These are phyloP conservation scores for Fallopia convolvulus DNA, from an alignment of 148 eudicot genomes.

Conservation along the genomic window DNA sequence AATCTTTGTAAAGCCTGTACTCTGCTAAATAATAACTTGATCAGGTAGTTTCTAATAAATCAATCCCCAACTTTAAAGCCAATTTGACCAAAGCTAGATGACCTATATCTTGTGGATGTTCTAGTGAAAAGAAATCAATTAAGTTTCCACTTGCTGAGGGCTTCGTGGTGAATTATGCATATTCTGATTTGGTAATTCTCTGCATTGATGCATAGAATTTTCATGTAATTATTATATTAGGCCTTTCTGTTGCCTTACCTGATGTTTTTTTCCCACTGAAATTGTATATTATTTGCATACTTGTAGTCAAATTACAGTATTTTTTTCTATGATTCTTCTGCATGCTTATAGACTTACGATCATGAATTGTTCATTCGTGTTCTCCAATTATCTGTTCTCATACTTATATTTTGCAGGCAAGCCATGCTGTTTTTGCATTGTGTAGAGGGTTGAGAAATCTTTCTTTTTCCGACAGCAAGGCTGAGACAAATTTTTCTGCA, in stretches of 20 bases:
- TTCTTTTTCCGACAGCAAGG: slow-evolving; percentile 21
- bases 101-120: not conserved
- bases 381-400: slow-evolving; percentile 16
- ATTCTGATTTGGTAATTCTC: not conserved
- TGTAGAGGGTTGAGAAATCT: slow-evolving; percentile 59
- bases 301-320: not conserved
- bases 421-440: slow-evolving; percentile 53
- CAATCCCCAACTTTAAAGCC: not conserved
- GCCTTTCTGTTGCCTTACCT: not conserved
- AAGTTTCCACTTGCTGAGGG: not conserved
- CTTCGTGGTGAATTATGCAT: not conserved
- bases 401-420: slow-evolving; percentile 45
- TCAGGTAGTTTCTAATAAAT: not conserved
- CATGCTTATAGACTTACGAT: not conserved
- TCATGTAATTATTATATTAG: not conserved
- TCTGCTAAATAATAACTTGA: not conserved
- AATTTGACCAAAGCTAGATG: not conserved
- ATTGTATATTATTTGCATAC: not conserved
- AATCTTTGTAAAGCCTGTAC: not conserved
- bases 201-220: not conserved
- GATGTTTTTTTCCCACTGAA: not conserved
- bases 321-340: not conserved
- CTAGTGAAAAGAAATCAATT: not conserved
- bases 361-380: slow-evolving; percentile 1
- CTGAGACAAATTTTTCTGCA: slow-evolving; percentile 18